phyloP scores from a whole-genome alignment of 2,329 filamentous ascomycete genomes.

The Fonsecaea monophora region DNA sequence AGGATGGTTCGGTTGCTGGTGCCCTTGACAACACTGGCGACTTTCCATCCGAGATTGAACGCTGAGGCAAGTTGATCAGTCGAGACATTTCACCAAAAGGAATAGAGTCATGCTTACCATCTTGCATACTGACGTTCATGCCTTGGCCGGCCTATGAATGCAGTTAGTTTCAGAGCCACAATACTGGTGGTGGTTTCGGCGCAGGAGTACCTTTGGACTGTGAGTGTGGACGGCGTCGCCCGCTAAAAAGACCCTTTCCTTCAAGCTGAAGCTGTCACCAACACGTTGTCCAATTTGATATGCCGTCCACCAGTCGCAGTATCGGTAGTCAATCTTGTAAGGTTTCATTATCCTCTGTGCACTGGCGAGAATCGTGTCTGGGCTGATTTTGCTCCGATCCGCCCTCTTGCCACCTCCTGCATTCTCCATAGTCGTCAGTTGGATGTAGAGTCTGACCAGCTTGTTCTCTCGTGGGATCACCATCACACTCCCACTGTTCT shows the following conservation, averaged over 20 bases:
- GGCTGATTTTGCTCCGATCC: constrained; percentile 68
- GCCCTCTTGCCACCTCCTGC: constrained; percentile 42
- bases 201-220: constrained; percentile 21
- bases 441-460: constrained; percentile 60
- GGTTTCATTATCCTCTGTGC: constrained; percentile 71
- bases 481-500: constrained; percentile 65
- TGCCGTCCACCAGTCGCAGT: constrained; percentile 72
- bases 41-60: constrained; percentile 66
- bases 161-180: constrained; percentile 28
- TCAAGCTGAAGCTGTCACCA: constrained; percentile 62
- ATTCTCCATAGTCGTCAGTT: constrained; percentile 33
- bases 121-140: constrained; percentile 76
- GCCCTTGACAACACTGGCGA: constrained; percentile 58
- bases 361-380: constrained; percentile 66
- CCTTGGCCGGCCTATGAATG: constrained; percentile 71
- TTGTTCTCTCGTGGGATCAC: constrained; percentile 69
- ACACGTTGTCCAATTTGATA: constrained; percentile 73
- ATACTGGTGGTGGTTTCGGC: neutral
- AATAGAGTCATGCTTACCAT: constrained; percentile 47
- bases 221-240: constrained; percentile 69
- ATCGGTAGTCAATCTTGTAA: constrained; percentile 69
- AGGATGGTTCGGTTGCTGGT: constrained; percentile 51
- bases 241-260: constrained; percentile 70
- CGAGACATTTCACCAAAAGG: neutral
- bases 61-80: constrained; percentile 39